phyloP scores from a whole-genome alignment of 2,329 filamentous ascomycete genomes.

The Pleurostoma richardsiae region DNA sequence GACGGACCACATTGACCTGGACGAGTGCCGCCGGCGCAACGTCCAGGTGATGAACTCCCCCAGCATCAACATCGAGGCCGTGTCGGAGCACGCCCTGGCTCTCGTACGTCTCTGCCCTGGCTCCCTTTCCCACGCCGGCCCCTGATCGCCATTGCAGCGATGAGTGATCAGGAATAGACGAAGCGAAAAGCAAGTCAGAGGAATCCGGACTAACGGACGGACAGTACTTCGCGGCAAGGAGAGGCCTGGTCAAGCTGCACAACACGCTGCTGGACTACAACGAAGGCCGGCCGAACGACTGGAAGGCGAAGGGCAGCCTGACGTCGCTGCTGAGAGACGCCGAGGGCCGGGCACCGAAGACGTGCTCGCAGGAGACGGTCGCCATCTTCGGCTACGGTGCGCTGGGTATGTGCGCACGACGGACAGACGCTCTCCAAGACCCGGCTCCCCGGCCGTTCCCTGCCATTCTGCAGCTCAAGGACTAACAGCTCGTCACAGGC shows the following conservation, averaged over 20 bases:
- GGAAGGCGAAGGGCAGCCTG: constrained; percentile 8
- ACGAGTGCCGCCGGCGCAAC: constrained; percentile 11
- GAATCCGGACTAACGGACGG: no score
- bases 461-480: no score
- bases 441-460: no score
- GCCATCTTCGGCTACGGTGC: constrained; percentile 9
- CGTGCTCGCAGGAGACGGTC: constrained; percentile 7
- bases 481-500: neutral
- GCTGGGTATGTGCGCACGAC: neutral
- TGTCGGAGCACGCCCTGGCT: constrained; percentile 15
- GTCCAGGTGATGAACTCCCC: constrained; percentile 15
- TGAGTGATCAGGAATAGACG: neutral
- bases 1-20: constrained; percentile 15
- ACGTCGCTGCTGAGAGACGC: constrained; percentile 2
- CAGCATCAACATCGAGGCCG: constrained; percentile 12
- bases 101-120: constrained; percentile 3
- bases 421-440: no score
- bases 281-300: constrained; percentile 5
- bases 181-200: no score
- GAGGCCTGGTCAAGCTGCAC: constrained; percentile 13
- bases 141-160: neutral
- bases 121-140: neutral
- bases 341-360: constrained; percentile 3
- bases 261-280: constrained; percentile 10
- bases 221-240: constrained; percentile 14